A percentile compares a stretch with the other conserved stretches of the same genome.
phyloP scores from a whole-genome alignment of 1,284 basidiomycete species.

The Ganoderma leucocontextum region DNA sequence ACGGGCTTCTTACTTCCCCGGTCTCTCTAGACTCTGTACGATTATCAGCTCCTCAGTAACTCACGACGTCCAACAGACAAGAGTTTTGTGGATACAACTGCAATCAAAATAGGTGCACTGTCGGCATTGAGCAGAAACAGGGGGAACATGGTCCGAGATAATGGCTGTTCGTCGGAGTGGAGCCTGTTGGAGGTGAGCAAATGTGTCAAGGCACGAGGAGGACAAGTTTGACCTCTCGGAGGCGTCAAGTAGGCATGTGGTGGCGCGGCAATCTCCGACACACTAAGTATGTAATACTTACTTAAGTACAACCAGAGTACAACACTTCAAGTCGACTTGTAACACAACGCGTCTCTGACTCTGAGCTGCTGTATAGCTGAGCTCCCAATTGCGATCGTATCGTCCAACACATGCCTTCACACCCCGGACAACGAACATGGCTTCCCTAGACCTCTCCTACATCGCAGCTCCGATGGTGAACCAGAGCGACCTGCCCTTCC shows the following conservation, averaged over 20 bases:
- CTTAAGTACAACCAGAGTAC: no score
- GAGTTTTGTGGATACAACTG: not conserved
- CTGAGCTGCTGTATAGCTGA: no score
- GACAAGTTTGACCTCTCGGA: not conserved
- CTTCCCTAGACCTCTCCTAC: conserved; percentile 17
- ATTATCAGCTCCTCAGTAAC: no score
- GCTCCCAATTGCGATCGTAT: not conserved
- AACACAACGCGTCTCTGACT: not conserved
- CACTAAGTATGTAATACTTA: no score
- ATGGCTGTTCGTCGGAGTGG: not conserved
- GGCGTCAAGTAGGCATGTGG: not conserved
- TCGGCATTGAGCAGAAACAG: not conserved
- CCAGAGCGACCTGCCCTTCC: conserved; percentile 78
- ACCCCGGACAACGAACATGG: not conserved
- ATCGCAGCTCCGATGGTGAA: conserved; percentile 73
- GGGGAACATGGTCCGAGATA: not conserved
- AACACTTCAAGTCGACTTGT: not conserved
- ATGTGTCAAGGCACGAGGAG: not conserved
- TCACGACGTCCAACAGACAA: not conserved
- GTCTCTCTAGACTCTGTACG: not conserved
- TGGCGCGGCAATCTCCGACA: not conserved
- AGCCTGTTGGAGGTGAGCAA: not conserved
- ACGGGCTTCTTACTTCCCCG: not conserved
- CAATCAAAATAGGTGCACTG: not conserved
- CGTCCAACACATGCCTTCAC: not conserved